Conservation (phyloP, 1,139 yeast species). For the Sugiyamaella japonica region DNA sequence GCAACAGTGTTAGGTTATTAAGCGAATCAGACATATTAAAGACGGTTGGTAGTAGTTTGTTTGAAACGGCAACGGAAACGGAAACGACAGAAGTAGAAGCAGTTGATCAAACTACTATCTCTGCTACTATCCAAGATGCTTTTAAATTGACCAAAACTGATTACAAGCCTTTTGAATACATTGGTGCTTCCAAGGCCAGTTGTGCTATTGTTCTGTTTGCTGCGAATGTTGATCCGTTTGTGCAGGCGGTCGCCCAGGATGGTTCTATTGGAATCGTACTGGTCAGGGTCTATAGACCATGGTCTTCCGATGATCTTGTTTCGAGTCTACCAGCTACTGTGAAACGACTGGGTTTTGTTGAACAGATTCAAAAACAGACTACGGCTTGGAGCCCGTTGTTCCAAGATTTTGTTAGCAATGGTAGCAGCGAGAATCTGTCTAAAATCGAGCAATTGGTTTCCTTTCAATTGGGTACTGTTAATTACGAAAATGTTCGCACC, state of each 20-base stretch:
- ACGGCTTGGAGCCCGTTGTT: constrained; percentile 65
- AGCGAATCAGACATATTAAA: not conserved
- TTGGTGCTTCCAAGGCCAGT: constrained; percentile 45
- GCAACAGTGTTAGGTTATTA: constrained; percentile 12
- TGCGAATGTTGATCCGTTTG: constrained; percentile 50
- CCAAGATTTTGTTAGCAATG: constrained; percentile 70
- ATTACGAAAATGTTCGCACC: constrained; percentile 46
- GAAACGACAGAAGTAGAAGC: too few species aligned
- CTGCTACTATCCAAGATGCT: constrained; percentile 31
- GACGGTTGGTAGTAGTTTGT: not conserved
- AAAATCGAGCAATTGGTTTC: constrained; percentile 46
- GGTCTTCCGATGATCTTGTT: constrained; percentile 54
- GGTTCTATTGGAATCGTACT: constrained; percentile 52
- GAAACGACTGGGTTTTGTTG: constrained; percentile 61
- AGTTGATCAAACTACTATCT: constrained; percentile 27
- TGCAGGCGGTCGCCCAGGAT: constrained; percentile 42
- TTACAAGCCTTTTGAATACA: constrained; percentile 46
- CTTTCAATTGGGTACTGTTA: constrained; percentile 56
- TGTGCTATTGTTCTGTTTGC: constrained; percentile 65
- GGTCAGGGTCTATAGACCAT: constrained; percentile 71
- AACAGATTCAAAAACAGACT: constrained; percentile 53
- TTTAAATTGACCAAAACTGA: constrained; percentile 16
- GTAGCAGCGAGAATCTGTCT: constrained; percentile 14
- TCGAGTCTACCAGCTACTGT: constrained; percentile 56
- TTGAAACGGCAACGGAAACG: constrained; percentile 1